Conservation (phyloP, 306 rosid genomes). For the Hippophae rhamnoides region DNA sequence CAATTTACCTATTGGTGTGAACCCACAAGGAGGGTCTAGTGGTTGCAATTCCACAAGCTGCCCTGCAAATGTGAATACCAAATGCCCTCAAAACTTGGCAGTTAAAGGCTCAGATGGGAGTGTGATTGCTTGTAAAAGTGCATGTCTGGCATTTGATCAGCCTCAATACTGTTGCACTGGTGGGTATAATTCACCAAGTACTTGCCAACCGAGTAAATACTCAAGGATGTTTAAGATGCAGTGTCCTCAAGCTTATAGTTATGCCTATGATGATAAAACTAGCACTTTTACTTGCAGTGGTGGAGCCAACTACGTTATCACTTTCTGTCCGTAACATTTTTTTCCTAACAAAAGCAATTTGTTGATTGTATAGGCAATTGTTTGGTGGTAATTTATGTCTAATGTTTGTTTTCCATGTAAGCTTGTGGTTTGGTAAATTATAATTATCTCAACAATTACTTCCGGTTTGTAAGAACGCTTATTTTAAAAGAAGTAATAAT, state of each 20-base stretch:
- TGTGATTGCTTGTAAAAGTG: slow-evolving; percentile 57
- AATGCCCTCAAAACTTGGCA: slow-evolving; percentile 27
- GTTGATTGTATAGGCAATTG: no score
- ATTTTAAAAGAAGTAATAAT: no score
- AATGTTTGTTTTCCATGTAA: no score
- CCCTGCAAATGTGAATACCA: slow-evolving; percentile 18
- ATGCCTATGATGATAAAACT: slow-evolving; percentile 42
- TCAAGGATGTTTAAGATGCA: slow-evolving; percentile 30
- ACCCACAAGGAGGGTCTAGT: slow-evolving; percentile 32
- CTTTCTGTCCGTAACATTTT: slow-evolving; percentile 40
- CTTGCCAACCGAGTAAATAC: slow-evolving; percentile 33
- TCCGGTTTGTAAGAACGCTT: no score
- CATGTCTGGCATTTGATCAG: slow-evolving; percentile 36
- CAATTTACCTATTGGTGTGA: slow-evolving; percentile 38
- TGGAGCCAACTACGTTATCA: slow-evolving; percentile 34
- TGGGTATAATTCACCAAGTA: not conserved
- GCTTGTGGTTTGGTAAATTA: no score
- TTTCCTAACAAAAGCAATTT: not conserved
- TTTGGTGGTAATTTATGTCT: no score
- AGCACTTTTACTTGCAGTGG: slow-evolving; percentile 41
- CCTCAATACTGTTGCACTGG: slow-evolving; percentile 46
- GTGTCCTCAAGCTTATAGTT: slow-evolving; percentile 58
- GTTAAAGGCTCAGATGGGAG: slow-evolving; percentile 16
- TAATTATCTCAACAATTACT: no score
- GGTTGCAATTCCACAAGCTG: slow-evolving; percentile 26